Percentiles rank a stretch among this genome's conserved stretches.
These are phyloP conservation scores for Linnemannia exigua DNA, from an alignment of 192 early-diverging fungal genomes.

Conservation along the genomic window DNA sequence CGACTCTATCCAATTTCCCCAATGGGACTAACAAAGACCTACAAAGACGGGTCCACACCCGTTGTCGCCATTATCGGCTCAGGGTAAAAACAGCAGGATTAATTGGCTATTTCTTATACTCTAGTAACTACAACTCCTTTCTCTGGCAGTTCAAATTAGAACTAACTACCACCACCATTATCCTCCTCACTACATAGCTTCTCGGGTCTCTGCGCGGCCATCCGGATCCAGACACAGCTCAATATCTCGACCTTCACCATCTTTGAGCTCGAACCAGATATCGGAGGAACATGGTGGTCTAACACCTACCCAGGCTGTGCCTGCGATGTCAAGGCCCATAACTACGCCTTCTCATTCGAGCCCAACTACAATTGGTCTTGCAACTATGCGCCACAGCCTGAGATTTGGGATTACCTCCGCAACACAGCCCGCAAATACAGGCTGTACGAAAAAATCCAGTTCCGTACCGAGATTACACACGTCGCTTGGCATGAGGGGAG, in stretches of 20 bases:
- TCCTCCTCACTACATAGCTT: constrained; percentile 27
- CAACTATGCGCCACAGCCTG: constrained; percentile 47
- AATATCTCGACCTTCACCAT: constrained; percentile 55
- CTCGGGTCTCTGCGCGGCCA: constrained; percentile 66
- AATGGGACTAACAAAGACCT: constrained; percentile 11
- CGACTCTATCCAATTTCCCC: not conserved
- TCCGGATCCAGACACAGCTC: constrained; percentile 62
- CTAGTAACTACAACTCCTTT: too few species aligned
- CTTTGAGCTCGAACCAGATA: constrained; percentile 60
- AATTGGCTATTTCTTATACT: not conserved
- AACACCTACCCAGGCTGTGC: constrained; percentile 61
- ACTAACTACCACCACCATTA: not conserved
- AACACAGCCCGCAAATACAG: constrained; percentile 51
- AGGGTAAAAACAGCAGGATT: not conserved
- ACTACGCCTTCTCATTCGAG: constrained; percentile 60
- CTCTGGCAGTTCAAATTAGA: not conserved
- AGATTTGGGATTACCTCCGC: constrained; percentile 60
- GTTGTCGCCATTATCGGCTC: constrained; percentile 19
- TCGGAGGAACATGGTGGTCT: constrained; percentile 69
- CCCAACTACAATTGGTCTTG: constrained; percentile 59
- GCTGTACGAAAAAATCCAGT: constrained; percentile 52
- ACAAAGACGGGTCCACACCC: not conserved
- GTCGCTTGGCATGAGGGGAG: constrained; percentile 46
- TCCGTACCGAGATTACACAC: constrained; percentile 55
- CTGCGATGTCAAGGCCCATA: constrained; percentile 59